Base-by-base conservation (phyloP, 202 grass and related monocot species). In the Digitaria exilis region DNA sequence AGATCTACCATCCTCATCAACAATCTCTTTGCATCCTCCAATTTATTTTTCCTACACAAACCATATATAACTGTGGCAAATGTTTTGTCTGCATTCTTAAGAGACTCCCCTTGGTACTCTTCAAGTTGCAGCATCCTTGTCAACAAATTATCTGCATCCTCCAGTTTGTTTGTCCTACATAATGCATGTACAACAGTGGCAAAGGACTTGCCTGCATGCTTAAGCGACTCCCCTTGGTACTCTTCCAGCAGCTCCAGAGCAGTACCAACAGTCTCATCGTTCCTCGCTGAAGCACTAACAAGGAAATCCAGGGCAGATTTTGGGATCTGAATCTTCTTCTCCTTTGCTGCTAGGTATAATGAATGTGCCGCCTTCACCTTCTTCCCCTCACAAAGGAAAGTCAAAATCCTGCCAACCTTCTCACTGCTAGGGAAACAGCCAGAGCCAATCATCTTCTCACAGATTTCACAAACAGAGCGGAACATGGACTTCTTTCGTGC, bases 1-100 rank as follows among this genome's bases (percentile, higher is more conserved):
- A 91, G 89, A 87, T 94, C 69, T 24, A 87, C 89, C 96, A 99
- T 99, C 77, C 86, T 92, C 69, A 80, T 78, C 80, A 99, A 76
- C 56, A 99, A 84, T 45, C 81, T 80, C 58, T 90, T 94, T 62
- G 96, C 96, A 77, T 90, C 93, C 52, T 91, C 79, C 59, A 88
- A 29, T 68, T 92, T 79, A 60, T 99, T 94, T 41, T 76, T 84
- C 68, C 59, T 94, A 69, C 96, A 99, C 51, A 99, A 83, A 69
- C 93, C 88, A 81, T 84, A 78, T 87, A 96, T 80, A 72, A 96
- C 91, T 50, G 44, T 78, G 75, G 77, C 86, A 69, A 96, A 99
- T 48, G 69, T 76, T 24, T 60, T 85, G 76, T 80, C 87, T 14
- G 89, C 91, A 87, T 94, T 57, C 69, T 89, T 92, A 79, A 94